Evolutionary conservation across 257 asterid genomes (phyloP).

Genomic region (Cinchona pubescens): DNA sequence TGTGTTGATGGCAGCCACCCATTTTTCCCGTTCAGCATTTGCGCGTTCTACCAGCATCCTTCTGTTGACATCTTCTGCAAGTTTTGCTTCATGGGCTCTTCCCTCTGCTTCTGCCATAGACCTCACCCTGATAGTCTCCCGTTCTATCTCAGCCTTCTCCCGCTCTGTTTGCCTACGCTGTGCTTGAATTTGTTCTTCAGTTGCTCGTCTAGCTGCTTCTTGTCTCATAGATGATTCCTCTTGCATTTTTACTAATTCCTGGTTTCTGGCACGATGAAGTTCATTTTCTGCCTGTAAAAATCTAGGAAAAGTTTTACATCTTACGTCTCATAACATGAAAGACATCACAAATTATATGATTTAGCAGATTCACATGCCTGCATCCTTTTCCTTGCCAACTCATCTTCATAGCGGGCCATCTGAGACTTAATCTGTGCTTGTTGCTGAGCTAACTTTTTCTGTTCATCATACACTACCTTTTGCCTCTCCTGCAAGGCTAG

Average conservation of each 20-base stretch:
- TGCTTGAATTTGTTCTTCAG: slow-evolving; percentile 94
- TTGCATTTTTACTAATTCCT: slow-evolving; percentile 90
- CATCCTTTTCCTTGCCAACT: slow-evolving; percentile 92
- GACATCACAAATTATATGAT: slow-evolving; percentile 6
- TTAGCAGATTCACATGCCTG: slow-evolving; percentile 47
- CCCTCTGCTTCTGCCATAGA: slow-evolving; percentile 95
- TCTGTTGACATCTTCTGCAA: slow-evolving; percentile 84
- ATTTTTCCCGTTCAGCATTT: slow-evolving; percentile 93
- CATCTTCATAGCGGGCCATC: slow-evolving; percentile 88
- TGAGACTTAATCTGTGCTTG: slow-evolving; percentile 81
- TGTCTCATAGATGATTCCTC: slow-evolving; percentile 91
- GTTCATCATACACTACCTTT: slow-evolving; percentile 70
- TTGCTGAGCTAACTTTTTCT: slow-evolving; percentile 79
- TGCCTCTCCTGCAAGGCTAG: slow-evolving; percentile 68
- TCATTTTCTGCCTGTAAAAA: slow-evolving; percentile 79
- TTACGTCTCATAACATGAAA: slow-evolving; percentile 7
- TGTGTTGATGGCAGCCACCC: slow-evolving; percentile 89
- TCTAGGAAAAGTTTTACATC: slow-evolving; percentile 8
- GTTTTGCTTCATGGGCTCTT: slow-evolving; percentile 91
- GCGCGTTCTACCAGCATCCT: slow-evolving; percentile 75
- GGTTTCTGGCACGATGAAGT: slow-evolving; percentile 80
- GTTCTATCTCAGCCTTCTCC: slow-evolving; percentile 81
- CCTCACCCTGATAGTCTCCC: slow-evolving; percentile 74
- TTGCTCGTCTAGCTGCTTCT: slow-evolving; percentile 90
- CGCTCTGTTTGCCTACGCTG: slow-evolving; percentile 87